Percentiles rank a stretch among this genome's conserved stretches.
Conservation (phyloP, 768 basidiomycete genomes). For the Pleurotus tuoliensis region DNA sequence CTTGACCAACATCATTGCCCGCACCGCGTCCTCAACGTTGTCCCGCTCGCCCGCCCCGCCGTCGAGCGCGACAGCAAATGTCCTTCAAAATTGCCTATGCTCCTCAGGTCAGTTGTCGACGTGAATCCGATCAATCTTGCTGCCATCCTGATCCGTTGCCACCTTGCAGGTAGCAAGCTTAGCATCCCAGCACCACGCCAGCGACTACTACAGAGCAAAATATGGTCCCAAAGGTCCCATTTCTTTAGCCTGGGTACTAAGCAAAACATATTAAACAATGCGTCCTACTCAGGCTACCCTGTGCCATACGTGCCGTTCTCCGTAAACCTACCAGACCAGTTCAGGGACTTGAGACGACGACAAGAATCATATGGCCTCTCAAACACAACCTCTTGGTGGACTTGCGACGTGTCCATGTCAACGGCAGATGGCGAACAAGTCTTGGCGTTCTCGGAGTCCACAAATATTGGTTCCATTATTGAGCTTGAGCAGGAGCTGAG, state of each 20-base stretch:
- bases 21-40: too few species aligned
- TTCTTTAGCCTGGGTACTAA: not conserved
- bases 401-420: conserved; percentile 17
- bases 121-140: not conserved
- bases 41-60: too few species aligned
- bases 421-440: conserved; percentile 12
- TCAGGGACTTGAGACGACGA: conserved; percentile 45
- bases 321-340: conserved; percentile 55
- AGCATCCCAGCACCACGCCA: conserved; percentile 72
- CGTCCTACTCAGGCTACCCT: conserved; percentile 46
- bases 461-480: conserved; percentile 7
- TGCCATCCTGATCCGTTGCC: not conserved
- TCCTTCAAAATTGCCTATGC: not conserved
- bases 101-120: not conserved
- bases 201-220: conserved; percentile 68
- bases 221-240: conserved; percentile 43
- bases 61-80: too few species aligned
- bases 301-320: conserved; percentile 60
- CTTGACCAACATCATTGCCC: not conserved
- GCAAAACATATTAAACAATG: too few species aligned
- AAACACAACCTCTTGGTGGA: conserved; percentile 44
- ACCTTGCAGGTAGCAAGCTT: conserved; percentile 45
- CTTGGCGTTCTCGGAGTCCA: conserved; percentile 22
- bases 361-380: conserved; percentile 38
- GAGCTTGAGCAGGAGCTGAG: conserved; percentile 46